Percentiles rank a stretch among this genome's conserved stretches.
These are phyloP conservation scores for Macrolepiota albuminosa DNA, from an alignment of 768 basidiomycete species.

Conservation along the genomic window DNA sequence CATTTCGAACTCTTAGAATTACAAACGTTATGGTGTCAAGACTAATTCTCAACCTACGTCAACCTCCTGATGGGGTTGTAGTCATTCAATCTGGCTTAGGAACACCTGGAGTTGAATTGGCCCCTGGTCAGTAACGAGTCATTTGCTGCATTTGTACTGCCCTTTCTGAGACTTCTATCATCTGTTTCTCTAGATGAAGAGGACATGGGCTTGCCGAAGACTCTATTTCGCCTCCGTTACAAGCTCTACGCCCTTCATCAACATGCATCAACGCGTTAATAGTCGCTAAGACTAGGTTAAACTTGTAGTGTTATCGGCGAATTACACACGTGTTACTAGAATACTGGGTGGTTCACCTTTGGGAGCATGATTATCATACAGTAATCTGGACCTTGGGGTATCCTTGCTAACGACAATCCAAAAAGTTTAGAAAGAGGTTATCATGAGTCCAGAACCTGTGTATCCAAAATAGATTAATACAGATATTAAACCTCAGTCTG, in stretches of 20 bases:
- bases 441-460: too few species aligned
- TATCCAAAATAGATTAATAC: too few species aligned
- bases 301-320: not conserved
- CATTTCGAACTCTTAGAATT: conserved; percentile 16
- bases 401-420: too few species aligned
- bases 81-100: not conserved
- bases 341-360: too few species aligned
- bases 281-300: not conserved
- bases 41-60: conserved; percentile 29
- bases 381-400: too few species aligned
- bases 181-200: not conserved
- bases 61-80: conserved; percentile 1
- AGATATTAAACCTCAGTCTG: too few species aligned
- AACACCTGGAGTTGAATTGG: not conserved
- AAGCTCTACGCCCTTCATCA: not conserved
- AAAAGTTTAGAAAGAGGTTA: too few species aligned
- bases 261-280: not conserved
- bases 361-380: too few species aligned
- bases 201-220: not conserved
- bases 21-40: conserved; percentile 34
- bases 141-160: too few species aligned
- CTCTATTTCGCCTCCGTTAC: conserved; percentile 5
- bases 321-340: not conserved
- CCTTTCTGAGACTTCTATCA: not conserved
- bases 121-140: not conserved